A percentile compares a stretch with the other conserved stretches of the same genome.
These are phyloP conservation scores for Aspergillus latus DNA, from an alignment of 2,329 filamentous ascomycete genomes.

Conservation along the genomic window DNA sequence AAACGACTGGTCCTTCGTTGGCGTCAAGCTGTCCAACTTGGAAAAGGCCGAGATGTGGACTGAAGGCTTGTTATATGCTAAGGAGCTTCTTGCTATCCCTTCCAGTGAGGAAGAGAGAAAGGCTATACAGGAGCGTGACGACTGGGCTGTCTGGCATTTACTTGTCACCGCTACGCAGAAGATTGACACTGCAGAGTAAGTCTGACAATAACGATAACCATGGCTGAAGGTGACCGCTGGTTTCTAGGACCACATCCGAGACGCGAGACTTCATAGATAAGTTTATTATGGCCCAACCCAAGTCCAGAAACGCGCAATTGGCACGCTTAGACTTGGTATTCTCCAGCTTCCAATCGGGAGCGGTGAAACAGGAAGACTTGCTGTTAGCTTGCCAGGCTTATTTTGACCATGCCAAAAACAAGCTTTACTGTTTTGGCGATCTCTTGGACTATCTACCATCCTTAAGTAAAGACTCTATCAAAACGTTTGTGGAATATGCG, in stretches of 20 bases:
- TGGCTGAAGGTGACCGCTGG: conserved; percentile 9
- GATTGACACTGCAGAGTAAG: conserved; percentile 36
- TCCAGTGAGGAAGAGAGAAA: conserved; percentile 31
- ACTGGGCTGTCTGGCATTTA: conserved; percentile 49
- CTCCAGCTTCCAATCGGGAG: conserved; percentile 28
- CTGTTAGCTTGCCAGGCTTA: conserved; percentile 42
- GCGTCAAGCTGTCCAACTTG: conserved; percentile 39
- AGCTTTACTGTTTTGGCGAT: conserved; percentile 49
- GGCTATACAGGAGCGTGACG: conserved; percentile 40
- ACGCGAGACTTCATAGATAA: conserved; percentile 35
- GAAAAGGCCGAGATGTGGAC: conserved; percentile 41
- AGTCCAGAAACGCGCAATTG: conserved; percentile 45
- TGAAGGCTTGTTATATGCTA: conserved; percentile 38
- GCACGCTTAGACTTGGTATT: conserved; percentile 36
- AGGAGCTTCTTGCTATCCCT: conserved; percentile 37
- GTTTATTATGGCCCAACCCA: conserved; percentile 35
- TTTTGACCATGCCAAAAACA: conserved; percentile 42
- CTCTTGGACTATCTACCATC: conserved; percentile 36
- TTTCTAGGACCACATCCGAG: conserved; percentile 31
- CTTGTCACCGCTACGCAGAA: conserved; percentile 38
- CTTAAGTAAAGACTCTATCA: conserved; percentile 29
- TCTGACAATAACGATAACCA: background rate
- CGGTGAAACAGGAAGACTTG: conserved; percentile 32
- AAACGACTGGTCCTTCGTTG: conserved; percentile 45
- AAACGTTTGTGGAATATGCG: conserved; percentile 31